phyloP scores from a whole-genome alignment of 345 rosid genomes.

The Leavenworthia alabamica region DNA sequence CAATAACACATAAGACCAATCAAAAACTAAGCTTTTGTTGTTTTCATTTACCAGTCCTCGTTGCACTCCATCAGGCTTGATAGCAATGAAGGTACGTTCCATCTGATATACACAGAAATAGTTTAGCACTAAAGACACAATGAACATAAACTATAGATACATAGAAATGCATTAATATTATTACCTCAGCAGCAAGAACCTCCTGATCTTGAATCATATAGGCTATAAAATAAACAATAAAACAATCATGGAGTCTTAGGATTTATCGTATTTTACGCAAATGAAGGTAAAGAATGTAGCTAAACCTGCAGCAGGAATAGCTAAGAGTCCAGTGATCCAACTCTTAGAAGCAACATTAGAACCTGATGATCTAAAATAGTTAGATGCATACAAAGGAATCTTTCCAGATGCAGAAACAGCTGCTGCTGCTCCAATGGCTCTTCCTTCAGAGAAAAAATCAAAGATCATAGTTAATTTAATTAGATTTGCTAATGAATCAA shows the following conservation, averaged over 20 bases:
- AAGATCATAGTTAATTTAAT: background rate
- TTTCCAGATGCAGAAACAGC: constrained; percentile 56
- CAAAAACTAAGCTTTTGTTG: background rate
- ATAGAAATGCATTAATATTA: background rate
- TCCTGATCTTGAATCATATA: constrained; percentile 87
- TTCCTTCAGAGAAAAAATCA: constrained; percentile 42
- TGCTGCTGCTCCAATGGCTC: constrained; percentile 62
- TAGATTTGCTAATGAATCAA: background rate
- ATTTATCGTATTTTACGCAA: background rate
- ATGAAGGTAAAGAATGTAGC: background rate
- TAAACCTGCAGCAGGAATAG: constrained; percentile 87
- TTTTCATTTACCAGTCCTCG: constrained; percentile 68
- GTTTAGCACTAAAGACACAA: background rate
- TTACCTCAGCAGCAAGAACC: constrained; percentile 86
- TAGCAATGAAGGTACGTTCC: constrained; percentile 95
- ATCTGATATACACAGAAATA: constrained; percentile 36
- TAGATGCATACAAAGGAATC: constrained; percentile 47
- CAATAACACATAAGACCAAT: constrained; percentile 3
- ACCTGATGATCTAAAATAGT: constrained; percentile 38
- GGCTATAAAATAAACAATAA: constrained; percentile 35
- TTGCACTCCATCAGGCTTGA: constrained; percentile 98
- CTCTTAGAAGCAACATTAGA: constrained; percentile 45
- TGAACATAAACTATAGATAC: background rate
- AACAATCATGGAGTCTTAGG: background rate
- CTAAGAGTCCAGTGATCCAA: constrained; percentile 79